Evolutionary conservation across 177 flowering plant genomes (phyloP), one percentile per base, ranked within the genome.

Genomic region (Vitis hybrid): DNA sequence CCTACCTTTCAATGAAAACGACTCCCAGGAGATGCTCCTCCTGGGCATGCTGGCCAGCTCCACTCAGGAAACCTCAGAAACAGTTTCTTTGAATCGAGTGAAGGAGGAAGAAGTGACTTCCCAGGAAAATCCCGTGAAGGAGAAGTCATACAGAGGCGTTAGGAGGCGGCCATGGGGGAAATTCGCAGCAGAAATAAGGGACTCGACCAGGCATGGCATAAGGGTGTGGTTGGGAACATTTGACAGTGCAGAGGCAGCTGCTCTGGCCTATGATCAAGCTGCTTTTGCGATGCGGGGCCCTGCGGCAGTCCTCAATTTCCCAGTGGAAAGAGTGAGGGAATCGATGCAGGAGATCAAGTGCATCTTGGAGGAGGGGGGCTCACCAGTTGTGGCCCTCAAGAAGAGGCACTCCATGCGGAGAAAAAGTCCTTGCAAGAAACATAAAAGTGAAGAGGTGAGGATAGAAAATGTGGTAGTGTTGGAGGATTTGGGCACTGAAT

Each of bases 191-290:
- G 82, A 80, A 51, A 80, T 80, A 50, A 76, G 82, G 34, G 82
- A 80, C 67, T 80, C 83, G 3, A 80, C 83, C 2, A 61, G 83
- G 56, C 70, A 71, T 45, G 83, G 83, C 18, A 48, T 77, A 48
- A 71, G 83, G 65, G 82, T 80, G 6, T 77, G 83, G 83, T 50
- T 80, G 34, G 83, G 83, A 5, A 80, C 83, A 31, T 80, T 80
- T 20, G 83, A 80, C 26, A 80, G 78, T 58, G 80, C 83, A 2
- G 83, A 80, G 51, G 83, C 76, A 2, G 83, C 83, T 1, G 83
- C 83, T 54, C 5, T 80, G 76, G 83, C 83, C 0, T 80, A 80
- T 50, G 83, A 80, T 31, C 83, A 80, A 61, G 83, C 83, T 0
- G 83, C 83, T 45, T 80, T 80, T 57, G 15, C 80, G 8, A 74